phyloP scores from a whole-genome alignment of 768 basidiomycete genomes.

The Chalciporus chontae region DNA sequence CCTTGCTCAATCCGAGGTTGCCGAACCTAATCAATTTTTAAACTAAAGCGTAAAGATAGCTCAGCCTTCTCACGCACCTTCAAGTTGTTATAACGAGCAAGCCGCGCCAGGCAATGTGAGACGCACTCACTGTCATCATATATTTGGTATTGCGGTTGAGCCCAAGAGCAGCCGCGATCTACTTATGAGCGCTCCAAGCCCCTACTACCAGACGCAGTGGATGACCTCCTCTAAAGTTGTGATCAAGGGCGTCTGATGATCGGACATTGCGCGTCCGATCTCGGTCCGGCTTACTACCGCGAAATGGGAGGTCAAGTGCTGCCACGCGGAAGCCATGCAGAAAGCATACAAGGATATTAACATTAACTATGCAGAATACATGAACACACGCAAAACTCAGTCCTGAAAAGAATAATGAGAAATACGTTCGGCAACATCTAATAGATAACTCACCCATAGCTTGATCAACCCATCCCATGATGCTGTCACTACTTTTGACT shows the following conservation, averaged over 20 bases:
- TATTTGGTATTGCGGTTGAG: background rate
- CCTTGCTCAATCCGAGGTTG: background rate
- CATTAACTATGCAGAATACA: conserved; percentile 9
- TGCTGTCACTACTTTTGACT: conserved; percentile 97
- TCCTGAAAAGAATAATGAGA: conserved; percentile 25
- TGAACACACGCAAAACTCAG: conserved; percentile 15
- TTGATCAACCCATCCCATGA: conserved; percentile 99
- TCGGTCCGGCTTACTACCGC: background rate
- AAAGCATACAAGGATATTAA: background rate
- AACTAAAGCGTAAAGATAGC: conserved; percentile 1
- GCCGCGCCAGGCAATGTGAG: no score
- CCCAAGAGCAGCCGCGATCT: background rate
- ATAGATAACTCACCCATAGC: conserved; percentile 74
- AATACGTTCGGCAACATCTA: background rate
- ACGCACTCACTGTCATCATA: background rate
- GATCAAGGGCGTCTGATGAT: conserved; percentile 3
- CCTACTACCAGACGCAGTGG: background rate
- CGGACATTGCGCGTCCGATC: background rate
- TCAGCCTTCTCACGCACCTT: conserved; percentile 7
- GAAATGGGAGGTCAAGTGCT: background rate
- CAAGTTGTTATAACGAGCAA: conserved; percentile 2
- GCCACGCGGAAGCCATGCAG: background rate
- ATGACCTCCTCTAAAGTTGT: conserved; percentile 1
- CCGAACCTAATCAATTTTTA: background rate
- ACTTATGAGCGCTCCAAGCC: background rate